These are phyloP conservation scores for Rhodotorula toruloides DNA, from an alignment of 768 basidiomycete genomes.

Conservation along the genomic window DNA sequence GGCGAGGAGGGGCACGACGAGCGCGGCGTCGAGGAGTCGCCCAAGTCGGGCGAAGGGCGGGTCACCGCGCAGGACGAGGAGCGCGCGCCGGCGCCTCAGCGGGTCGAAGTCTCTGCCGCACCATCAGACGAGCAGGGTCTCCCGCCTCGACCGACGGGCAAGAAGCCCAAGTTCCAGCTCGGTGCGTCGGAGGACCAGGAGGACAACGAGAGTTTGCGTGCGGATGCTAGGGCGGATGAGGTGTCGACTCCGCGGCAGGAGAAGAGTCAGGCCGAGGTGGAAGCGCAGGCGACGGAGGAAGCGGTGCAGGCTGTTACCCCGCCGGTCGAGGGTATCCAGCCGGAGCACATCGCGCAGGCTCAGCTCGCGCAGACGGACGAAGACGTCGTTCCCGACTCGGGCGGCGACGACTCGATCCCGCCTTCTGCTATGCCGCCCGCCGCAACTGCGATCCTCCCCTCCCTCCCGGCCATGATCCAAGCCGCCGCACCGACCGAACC, in stretches of 20 bases:
- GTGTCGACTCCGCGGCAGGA: neutral
- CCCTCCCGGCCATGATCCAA: slow-evolving; percentile 18
- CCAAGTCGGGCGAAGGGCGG: too few relatives aligned
- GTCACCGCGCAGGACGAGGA: neutral
- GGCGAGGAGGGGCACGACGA: too few relatives aligned
- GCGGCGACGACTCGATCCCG: slow-evolving; percentile 4
- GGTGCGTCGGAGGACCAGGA: slow-evolving; percentile 11
- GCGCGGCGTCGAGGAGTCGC: neutral
- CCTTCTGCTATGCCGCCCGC: slow-evolving; percentile 24
- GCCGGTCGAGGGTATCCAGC: too few relatives aligned
- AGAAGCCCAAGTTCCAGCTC: slow-evolving; percentile 31
- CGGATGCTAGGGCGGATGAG: neutral
- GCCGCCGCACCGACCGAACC: slow-evolving; percentile 6
- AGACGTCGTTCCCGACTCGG: too few relatives aligned
- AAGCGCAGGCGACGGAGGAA: too few relatives aligned
- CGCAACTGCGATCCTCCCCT: slow-evolving; percentile 15
- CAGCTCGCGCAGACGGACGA: too few relatives aligned
- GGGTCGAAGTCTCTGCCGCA: too few relatives aligned
- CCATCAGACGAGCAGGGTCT: too few relatives aligned
- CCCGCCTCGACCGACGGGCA: neutral
- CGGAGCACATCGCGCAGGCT: too few relatives aligned
- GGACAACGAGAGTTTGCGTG: neutral
- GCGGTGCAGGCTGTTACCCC: neutral
- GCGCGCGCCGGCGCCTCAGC: neutral
- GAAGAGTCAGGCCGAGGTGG: neutral